These are phyloP conservation scores for Pulveroboletus sp. DNA, from an alignment of 768 basidiomycete genomes.

Conservation along the genomic window DNA sequence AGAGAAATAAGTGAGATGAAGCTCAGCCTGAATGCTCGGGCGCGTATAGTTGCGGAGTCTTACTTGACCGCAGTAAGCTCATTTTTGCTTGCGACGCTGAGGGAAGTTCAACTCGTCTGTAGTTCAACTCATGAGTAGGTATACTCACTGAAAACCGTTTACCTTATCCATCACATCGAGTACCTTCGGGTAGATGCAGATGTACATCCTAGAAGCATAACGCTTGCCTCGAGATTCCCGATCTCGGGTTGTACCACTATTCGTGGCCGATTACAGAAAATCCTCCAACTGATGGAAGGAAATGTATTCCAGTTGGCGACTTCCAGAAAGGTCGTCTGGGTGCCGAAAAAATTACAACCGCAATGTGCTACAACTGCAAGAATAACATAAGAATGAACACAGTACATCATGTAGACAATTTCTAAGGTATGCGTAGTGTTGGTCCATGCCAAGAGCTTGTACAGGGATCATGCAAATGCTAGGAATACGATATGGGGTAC, in stretches of 20 bases:
- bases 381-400: slow-evolving; percentile 18
- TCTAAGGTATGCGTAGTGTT: slow-evolving; percentile 19
- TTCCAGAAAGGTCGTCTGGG: slow-evolving; percentile 3
- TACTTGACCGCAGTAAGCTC: slow-evolving; percentile 81
- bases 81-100: background rate
- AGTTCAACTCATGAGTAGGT: slow-evolving; percentile 26
- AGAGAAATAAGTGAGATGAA: slow-evolving; percentile 99
- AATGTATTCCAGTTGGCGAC: slow-evolving; percentile 5
- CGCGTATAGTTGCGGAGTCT: slow-evolving; percentile 95
- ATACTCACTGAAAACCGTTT: slow-evolving; percentile 1
- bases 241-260: slow-evolving; percentile 17
- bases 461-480: slow-evolving; percentile 25
- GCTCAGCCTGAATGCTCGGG: slow-evolving; percentile 90
- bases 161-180: slow-evolving; percentile 11
- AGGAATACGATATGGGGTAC: slow-evolving; percentile 19
- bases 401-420: slow-evolving; percentile 13
- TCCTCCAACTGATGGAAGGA: background rate
- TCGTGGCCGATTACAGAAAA: slow-evolving; percentile 1
- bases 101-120: slow-evolving; percentile 2
- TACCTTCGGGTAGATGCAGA: slow-evolving; percentile 15
- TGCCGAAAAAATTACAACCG: slow-evolving; percentile 3
- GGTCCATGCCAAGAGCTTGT: slow-evolving; percentile 22
- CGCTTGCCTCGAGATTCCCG: slow-evolving; percentile 1
- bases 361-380: slow-evolving; percentile 15
- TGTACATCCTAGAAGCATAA: slow-evolving; percentile 15